Conservation (phyloP, 2,329 filamentous ascomycete species). For the Cryphonectria naterciae region DNA sequence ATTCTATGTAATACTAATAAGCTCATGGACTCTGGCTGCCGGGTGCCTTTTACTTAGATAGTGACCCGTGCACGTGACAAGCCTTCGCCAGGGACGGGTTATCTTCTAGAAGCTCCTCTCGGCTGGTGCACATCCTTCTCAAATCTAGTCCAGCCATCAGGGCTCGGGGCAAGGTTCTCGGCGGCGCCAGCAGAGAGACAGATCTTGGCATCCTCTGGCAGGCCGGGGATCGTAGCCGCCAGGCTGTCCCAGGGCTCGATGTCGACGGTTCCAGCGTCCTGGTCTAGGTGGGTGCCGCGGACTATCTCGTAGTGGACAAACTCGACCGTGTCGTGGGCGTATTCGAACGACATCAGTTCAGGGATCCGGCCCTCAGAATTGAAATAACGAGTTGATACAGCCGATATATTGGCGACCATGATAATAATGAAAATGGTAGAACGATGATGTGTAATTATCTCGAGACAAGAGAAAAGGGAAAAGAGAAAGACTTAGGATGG, state of each 20-base stretch:
- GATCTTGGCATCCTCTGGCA: background rate
- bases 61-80: background rate
- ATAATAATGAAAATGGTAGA: background rate
- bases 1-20: no score
- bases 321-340: background rate
- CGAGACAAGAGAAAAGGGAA: background rate
- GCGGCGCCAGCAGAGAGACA: background rate
- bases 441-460: no score
- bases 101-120: background rate
- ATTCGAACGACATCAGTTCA: background rate
- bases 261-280: background rate
- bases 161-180: background rate
- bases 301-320: background rate
- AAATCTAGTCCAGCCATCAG: background rate
- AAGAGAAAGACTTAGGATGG: no score
- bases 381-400: background rate
- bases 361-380: background rate
- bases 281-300: background rate
- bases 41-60: no score
- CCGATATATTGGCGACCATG: background rate
- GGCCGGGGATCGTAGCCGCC: background rate
- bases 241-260: background rate
- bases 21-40: no score
- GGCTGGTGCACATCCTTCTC: background rate
- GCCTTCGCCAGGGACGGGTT: no score